Conservation (phyloP, 345 rosid species). For the Sisymbrium irio region DNA sequence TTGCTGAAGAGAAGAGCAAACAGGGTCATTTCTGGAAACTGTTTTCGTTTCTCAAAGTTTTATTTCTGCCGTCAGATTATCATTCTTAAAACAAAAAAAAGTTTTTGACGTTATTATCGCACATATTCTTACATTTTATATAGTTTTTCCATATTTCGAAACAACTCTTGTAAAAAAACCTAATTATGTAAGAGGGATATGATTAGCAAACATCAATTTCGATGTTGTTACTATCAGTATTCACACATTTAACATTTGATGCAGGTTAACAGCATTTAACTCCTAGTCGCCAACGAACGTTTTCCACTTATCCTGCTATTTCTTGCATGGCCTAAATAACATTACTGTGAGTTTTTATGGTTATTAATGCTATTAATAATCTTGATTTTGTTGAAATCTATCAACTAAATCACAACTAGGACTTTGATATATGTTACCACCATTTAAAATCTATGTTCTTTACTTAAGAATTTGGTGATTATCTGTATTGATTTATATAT, state of each 20-base stretch:
- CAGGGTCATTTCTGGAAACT: slow-evolving; percentile 7
- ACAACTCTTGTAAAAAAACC: background rate
- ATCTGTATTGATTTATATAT: background rate
- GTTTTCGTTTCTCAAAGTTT: background rate
- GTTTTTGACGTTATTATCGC: background rate
- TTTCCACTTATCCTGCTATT: background rate
- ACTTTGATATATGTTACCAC: background rate
- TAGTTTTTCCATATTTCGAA: background rate
- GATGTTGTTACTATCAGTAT: background rate
- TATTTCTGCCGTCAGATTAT: slow-evolving; percentile 15
- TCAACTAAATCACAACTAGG: background rate
- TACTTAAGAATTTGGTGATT: background rate
- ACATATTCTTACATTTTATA: background rate
- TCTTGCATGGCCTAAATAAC: background rate
- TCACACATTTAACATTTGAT: background rate
- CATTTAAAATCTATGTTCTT: background rate
- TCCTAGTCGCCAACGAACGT: background rate
- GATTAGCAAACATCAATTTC: background rate
- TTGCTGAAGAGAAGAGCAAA: background rate
- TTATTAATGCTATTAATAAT: background rate
- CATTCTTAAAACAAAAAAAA: background rate
- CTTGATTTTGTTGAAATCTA: too few species aligned
- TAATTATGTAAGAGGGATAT: background rate
- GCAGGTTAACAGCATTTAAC: background rate
- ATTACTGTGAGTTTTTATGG: background rate